These are phyloP conservation scores for Fallopia convolvulus DNA, from an alignment of 148 eudicot genomes.

Conservation along the genomic window DNA sequence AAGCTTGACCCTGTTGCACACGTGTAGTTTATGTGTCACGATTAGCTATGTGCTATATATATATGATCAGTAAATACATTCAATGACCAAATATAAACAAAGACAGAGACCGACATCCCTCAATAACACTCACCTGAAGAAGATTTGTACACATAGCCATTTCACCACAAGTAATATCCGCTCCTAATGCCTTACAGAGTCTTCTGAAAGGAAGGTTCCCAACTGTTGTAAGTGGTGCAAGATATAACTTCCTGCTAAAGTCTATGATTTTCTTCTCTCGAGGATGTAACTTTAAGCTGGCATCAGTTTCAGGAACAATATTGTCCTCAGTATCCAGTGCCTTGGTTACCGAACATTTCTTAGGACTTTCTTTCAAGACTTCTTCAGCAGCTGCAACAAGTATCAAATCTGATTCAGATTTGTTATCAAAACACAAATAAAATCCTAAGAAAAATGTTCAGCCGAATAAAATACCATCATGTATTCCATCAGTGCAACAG, in stretches of 20 bases:
- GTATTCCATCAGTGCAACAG: slow-evolving; percentile 17
- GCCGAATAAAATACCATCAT: slow-evolving; percentile 32
- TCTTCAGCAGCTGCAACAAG: background rate
- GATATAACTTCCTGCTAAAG: slow-evolving; percentile 79
- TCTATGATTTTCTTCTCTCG: slow-evolving; percentile 93
- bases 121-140: slow-evolving; percentile 56
- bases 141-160: slow-evolving; percentile 99
- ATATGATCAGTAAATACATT: background rate
- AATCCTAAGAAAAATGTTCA: background rate
- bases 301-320: slow-evolving; percentile 48
- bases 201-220: slow-evolving; percentile 96
- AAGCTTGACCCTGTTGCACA: slow-evolving; percentile 76
- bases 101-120: background rate
- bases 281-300: slow-evolving; percentile 54
- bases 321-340: slow-evolving; percentile 18
- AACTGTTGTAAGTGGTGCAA: slow-evolving; percentile 96
- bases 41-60: background rate
- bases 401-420: background rate
- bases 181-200: slow-evolving; percentile 89
- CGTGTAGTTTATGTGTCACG: background rate
- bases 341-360: slow-evolving; percentile 26
- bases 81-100: background rate
- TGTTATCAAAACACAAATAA: background rate
- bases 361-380: slow-evolving; percentile 22
- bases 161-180: slow-evolving; percentile 97